phyloP scores from a whole-genome alignment of 148 eudicot genomes.

The Bassia scoparia region DNA sequence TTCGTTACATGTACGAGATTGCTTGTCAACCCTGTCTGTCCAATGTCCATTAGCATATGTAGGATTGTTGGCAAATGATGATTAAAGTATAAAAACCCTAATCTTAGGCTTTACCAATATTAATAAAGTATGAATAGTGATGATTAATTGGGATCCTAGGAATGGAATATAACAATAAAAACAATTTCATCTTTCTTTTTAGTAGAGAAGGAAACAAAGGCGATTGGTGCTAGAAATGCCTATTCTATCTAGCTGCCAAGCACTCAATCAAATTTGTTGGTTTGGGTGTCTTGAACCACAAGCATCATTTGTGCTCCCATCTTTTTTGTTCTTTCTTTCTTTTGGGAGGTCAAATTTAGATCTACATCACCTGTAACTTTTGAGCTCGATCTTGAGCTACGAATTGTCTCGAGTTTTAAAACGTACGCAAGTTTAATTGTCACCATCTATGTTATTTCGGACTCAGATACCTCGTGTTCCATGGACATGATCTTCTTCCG shows the following conservation, averaged over 20 bases:
- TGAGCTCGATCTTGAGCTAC: neutral
- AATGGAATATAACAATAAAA: neutral
- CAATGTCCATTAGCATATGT: too few species aligned
- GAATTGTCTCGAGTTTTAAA: neutral
- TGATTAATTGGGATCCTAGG: too few species aligned
- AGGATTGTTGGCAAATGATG: too few species aligned
- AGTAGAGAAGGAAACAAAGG: neutral
- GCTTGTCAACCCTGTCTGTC: too few species aligned
- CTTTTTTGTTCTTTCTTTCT: neutral
- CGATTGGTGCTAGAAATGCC: neutral
- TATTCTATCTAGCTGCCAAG: constrained; percentile 16
- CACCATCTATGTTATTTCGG: too few species aligned
- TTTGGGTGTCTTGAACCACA: neutral
- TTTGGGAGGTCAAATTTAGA: constrained; percentile 3
- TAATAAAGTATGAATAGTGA: too few species aligned
- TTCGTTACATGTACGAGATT: neutral
- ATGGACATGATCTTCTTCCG: too few species aligned
- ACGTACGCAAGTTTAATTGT: neutral
- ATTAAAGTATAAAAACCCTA: too few species aligned
- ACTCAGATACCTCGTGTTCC: too few species aligned
- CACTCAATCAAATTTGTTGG: neutral
- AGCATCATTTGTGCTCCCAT: constrained; percentile 5
- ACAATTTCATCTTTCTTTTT: neutral
- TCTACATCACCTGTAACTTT: neutral
- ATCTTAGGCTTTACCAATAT: too few species aligned